Conservation (phyloP, 768 basidiomycete species). For the Lactarius hengduanensis region DNA sequence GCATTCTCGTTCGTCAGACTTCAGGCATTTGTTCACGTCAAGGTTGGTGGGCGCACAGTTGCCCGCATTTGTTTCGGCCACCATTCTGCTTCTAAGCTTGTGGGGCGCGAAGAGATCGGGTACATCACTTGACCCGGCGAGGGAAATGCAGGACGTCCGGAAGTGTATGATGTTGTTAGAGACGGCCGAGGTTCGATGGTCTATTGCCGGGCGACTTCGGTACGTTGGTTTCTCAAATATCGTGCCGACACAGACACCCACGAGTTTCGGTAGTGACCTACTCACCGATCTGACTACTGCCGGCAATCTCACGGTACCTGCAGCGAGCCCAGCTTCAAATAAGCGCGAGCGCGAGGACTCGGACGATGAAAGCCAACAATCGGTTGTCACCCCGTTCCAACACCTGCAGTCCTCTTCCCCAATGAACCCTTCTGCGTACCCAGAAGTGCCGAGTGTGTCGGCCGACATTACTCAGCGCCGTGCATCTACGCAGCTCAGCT, state of each 20-base stretch:
- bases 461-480: not conserved
- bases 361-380: slow-evolving; percentile 9
- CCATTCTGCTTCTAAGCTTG: slow-evolving; percentile 55
- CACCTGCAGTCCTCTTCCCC: not conserved
- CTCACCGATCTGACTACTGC: slow-evolving; percentile 17
- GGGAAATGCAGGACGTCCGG: slow-evolving; percentile 52
- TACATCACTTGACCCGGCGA: slow-evolving; percentile 39
- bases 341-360: slow-evolving; percentile 24
- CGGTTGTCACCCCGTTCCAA: not conserved
- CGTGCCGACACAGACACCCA: not conserved
- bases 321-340: slow-evolving; percentile 22
- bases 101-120: slow-evolving; percentile 52
- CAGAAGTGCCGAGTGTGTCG: not conserved
- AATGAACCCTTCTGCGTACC: not conserved
- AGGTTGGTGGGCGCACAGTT: slow-evolving; percentile 28
- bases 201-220: slow-evolving; percentile 26
- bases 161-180: slow-evolving; percentile 43
- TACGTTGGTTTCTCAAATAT: not conserved
- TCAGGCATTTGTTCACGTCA: slow-evolving; percentile 12
- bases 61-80: slow-evolving; percentile 46
- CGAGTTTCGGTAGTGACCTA: slow-evolving; percentile 17
- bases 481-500: not conserved
- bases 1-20: not conserved
- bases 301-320: slow-evolving; percentile 21
- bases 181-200: slow-evolving; percentile 25